Percentiles rank a stretch among this genome's conserved stretches.
Evolutionary conservation across 768 basidiomycete genomes (phyloP).

Genomic region (Russula vinacea): DNA sequence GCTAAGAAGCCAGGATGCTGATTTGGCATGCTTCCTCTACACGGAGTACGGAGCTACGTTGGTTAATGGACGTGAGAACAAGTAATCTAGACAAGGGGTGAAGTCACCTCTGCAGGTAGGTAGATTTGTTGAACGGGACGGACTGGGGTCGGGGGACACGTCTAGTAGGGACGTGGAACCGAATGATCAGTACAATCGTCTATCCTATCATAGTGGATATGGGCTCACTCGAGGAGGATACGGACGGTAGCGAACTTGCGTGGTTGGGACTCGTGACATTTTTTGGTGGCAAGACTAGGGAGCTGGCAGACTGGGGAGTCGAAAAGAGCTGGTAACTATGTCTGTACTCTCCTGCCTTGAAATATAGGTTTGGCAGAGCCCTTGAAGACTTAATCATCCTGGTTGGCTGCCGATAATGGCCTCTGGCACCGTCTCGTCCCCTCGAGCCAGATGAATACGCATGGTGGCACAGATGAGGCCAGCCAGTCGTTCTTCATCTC

Average conservation of each 20-base stretch:
- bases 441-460: too few relatives aligned
- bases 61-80: background rate
- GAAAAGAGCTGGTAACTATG: too few relatives aligned
- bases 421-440: too few relatives aligned
- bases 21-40: background rate
- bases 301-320: too few relatives aligned
- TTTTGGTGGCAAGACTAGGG: background rate
- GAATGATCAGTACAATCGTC: background rate
- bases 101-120: background rate
- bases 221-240: background rate
- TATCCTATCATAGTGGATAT: background rate
- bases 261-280: background rate
- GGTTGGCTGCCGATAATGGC: too few relatives aligned
- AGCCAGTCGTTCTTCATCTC: too few relatives aligned
- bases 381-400: too few relatives aligned
- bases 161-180: background rate
- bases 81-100: background rate
- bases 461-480: too few relatives aligned
- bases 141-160: background rate
- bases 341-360: too few relatives aligned
- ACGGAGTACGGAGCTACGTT: background rate
- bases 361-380: too few relatives aligned
- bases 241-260: background rate
- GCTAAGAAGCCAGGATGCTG: background rate
- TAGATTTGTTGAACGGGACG: background rate